Base-by-base conservation (phyloP, 176 grass and related monocot species). In the Hsuehochloa calcarea region DNA sequence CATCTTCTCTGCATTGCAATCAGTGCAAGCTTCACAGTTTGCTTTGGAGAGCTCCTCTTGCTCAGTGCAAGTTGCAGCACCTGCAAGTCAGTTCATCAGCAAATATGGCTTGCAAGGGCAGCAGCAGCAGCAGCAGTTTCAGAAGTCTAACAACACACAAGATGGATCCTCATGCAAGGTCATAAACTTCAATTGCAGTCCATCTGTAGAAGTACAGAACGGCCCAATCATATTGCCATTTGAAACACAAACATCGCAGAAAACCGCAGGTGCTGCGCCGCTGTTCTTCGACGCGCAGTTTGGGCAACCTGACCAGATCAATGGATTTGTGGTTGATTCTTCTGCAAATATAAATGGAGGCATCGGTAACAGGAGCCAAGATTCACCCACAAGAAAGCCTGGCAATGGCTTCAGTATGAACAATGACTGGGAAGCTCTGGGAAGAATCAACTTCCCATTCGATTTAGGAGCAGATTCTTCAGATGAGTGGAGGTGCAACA, bases 401-500 rank as follows among this genome's bases (percentile, higher is more conserved):
- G 61, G n/a, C 22, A 78, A 60, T 76, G 47, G 43, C 56, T 88
- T 89, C 64, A 88, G 56, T 49, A 38, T 83, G 51, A 90, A 40
- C 79, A 92, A 25, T 74, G 89, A 90, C 8, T 91, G 77, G 80
- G 92, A 84, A 14, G 61, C 71, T 69, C 10, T 25, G 10, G 75
- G 80, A 16, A 87, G 27, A 58, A 47, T 87, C 72, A 85, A 54
- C 47, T 93, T 93, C 83, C 91, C 91, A 10, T 92, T 95, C 63
- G 85, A 92, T 88, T 71, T 92, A 43, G 62, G 82, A 45, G 67
- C 82, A 65, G 85, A 90, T 77, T 79, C 84, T 90, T 82, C 80
- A 65, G 96, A 95, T 56, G 96, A 98, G 43, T 95, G 89, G 96
- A 98, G 87, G 49, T 83, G 87, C 69, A 92, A 78, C 84, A 89